Base-by-base conservation (phyloP, 129 eudicot species). In the sunflower (Helianthus annuus) region DNA sequence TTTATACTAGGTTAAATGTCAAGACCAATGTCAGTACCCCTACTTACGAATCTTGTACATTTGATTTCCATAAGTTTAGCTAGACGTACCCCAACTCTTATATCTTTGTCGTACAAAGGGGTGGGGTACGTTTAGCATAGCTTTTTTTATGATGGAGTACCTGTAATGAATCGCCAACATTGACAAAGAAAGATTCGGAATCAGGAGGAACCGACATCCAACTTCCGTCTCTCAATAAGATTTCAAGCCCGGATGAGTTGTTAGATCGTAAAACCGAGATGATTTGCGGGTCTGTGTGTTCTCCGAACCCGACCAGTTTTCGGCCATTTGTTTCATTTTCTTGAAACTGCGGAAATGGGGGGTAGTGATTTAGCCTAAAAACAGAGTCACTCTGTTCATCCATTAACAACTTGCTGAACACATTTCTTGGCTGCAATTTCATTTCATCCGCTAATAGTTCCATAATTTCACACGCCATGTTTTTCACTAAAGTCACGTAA, bases 111-210 rank as follows among this genome's bases (percentile, higher is more conserved):
- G 4, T 42, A 42, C 10, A 42, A 42, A 42, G 10, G 10, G 46
- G 1, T 7, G 46, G 11, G 46, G 10, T 42, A 6, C 46, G 10
- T 42, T 42, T 42, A 42, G 46, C 46, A 6, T 11, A 7, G 10
- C n/a, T 19, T 27, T 27, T 42, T 42, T 6, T 6, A 42, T 42
- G 10, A 42, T 42, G 11, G 2, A 7, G 10, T 77, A 89, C 96
- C 96, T 89, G 96, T 66, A 89, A 76, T n/a, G 92, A 89, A 73
- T 89, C 96, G 32, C 96, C 96, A 62, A 89, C 92, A 58, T 69
- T 46, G 82, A 57, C 5, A 38, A 57, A 57, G 63, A 57, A 57
- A 24, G 63, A 57, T 22, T 24, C n/a, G 4, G 63, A 32, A 75
- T 85, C 89, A 39, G 84, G 84, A 51, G 83, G 83, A 66, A 85